Evolutionary conservation across 768 basidiomycete genomes (phyloP).

Genomic region (Ramaria sp.): DNA sequence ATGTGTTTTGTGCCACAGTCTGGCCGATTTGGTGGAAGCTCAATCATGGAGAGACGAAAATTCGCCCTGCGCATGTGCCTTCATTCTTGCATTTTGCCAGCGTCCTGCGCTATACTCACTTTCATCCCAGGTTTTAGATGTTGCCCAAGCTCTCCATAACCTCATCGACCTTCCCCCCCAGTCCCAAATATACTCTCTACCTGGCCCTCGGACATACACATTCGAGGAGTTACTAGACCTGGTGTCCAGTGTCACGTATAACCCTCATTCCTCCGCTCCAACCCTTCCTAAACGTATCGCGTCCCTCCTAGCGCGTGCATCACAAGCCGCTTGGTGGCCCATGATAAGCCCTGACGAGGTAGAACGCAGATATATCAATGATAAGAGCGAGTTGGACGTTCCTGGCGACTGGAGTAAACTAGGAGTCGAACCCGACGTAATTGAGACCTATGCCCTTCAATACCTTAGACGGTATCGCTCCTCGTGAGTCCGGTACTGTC

Average conservation of each 20-base stretch:
- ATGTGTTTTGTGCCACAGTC: constrained; percentile 31
- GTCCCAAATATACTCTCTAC: constrained; percentile 64
- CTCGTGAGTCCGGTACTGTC: constrained; percentile 46
- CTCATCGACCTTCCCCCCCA: constrained; percentile 51
- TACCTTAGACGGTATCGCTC: constrained; percentile 85
- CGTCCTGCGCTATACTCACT: constrained; percentile 9
- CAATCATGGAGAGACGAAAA: constrained; percentile 77
- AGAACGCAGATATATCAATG: constrained; percentile 75
- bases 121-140: constrained; percentile 66
- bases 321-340: constrained; percentile 86
- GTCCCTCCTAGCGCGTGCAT: constrained; percentile 43
- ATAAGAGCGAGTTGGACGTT: constrained; percentile 37
- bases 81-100: constrained; percentile 10
- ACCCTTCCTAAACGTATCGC: constrained; percentile 69
- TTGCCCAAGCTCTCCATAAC: constrained; percentile 85
- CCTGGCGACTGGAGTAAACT: constrained; percentile 77
- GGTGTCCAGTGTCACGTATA: constrained; percentile 71
- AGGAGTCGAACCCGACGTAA: constrained; percentile 69
- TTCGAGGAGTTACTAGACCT: constrained; percentile 72
- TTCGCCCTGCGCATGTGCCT: constrained; percentile 86
- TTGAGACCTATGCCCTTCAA: constrained; percentile 80
- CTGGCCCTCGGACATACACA: constrained; percentile 81
- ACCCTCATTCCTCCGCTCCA: constrained; percentile 55
- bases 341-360: constrained; percentile 87
- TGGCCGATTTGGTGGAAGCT: constrained; percentile 93